Percentiles rank a stretch among this genome's conserved stretches.
These are phyloP conservation scores for Dendrobium nobile DNA, from an alignment of 106 monocot genomes.

Conservation along the genomic window DNA sequence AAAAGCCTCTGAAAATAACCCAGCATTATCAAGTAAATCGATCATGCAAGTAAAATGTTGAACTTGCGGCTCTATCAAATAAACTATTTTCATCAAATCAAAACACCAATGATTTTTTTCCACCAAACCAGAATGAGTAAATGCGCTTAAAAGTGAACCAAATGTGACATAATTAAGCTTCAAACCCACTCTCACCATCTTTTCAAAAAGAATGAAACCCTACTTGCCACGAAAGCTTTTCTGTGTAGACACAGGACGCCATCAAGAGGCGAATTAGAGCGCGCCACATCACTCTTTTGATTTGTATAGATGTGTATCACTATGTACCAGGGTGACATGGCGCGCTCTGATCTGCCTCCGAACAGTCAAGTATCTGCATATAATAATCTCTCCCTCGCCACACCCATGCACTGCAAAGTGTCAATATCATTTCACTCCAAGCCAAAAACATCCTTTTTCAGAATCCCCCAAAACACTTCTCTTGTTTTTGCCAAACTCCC, in stretches of 20 bases:
- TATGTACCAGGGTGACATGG: too few relatives aligned
- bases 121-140: conserved; percentile 57
- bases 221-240: neutral
- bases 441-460: conserved; percentile 47
- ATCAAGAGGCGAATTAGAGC: too few relatives aligned
- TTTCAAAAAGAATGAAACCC: conserved; percentile 33
- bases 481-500: conserved; percentile 42
- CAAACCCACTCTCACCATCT: conserved; percentile 44
- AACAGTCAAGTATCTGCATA: too few relatives aligned
- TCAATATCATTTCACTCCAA: conserved; percentile 66
- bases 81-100: conserved; percentile 34
- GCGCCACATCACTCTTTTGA: too few relatives aligned
- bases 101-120: conserved; percentile 53
- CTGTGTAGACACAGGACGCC: too few relatives aligned
- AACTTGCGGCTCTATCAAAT: conserved; percentile 23
- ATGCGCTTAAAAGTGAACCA: conserved; percentile 51
- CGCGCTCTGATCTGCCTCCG: too few relatives aligned
- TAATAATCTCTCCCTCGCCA: neutral
- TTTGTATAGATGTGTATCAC: too few relatives aligned
- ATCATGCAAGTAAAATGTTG: conserved; percentile 69
- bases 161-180: conserved; percentile 56
- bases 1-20: conserved; percentile 53
- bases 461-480: conserved; percentile 27
- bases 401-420: conserved; percentile 52
- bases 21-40: conserved; percentile 54